phyloP scores from a whole-genome alignment of 768 basidiomycete species.

The Amanita rubescens region DNA sequence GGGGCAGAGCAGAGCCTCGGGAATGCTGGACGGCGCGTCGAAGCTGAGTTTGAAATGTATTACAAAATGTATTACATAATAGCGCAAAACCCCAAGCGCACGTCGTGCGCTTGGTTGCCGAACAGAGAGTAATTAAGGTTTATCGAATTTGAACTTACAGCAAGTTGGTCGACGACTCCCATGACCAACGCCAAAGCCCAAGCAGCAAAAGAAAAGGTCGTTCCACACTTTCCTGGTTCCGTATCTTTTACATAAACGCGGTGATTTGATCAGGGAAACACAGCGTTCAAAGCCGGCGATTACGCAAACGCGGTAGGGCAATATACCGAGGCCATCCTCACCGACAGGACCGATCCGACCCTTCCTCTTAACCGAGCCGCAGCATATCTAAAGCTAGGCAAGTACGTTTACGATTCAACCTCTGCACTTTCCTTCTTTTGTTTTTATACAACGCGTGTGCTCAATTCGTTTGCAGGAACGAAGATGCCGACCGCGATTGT shows the following conservation, averaged over 20 bases:
- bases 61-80: too few relatives aligned
- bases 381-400: slow-evolving; percentile 90
- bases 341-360: slow-evolving; percentile 64
- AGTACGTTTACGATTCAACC: slow-evolving; percentile 50
- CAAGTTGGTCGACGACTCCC: too few relatives aligned
- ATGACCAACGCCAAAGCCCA: slow-evolving; percentile 21
- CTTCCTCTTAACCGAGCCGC: slow-evolving; percentile 85
- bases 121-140: too few relatives aligned
- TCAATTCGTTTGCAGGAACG: slow-evolving; percentile 36
- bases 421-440: neutral
- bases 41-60: too few relatives aligned
- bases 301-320: slow-evolving; percentile 77
- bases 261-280: slow-evolving; percentile 59
- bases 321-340: slow-evolving; percentile 75
- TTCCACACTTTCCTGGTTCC: neutral
- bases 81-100: too few relatives aligned
- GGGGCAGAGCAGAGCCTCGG: too few relatives aligned
- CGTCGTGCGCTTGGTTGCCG: too few relatives aligned
- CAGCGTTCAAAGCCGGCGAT: slow-evolving; percentile 75
- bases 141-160: too few relatives aligned
- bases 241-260: neutral
- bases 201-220: slow-evolving; percentile 31
- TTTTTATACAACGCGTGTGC: slow-evolving; percentile 5
- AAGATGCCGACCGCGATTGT: slow-evolving; percentile 82
- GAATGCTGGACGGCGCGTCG: too few relatives aligned